Evolutionary conservation across 495 filamentous ascomycete genomes (phyloP).

Genomic region (Penicillium paxilli): DNA sequence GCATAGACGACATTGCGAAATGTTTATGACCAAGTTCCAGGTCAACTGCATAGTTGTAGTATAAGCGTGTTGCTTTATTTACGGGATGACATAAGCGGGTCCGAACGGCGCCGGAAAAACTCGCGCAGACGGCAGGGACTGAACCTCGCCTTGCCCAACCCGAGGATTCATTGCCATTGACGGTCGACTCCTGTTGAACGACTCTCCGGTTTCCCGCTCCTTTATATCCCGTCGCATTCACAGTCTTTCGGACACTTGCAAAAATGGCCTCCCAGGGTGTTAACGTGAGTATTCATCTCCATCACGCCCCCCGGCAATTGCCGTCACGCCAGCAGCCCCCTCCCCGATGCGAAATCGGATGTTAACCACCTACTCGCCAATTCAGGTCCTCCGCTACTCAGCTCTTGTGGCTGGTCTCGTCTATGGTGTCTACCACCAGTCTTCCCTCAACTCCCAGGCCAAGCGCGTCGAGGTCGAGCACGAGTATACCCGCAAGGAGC

Average conservation of each 20-base stretch:
- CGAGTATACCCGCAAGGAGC: slow-evolving; percentile 84
- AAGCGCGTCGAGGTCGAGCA: slow-evolving; percentile 65
- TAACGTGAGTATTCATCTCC: slow-evolving; percentile 42
- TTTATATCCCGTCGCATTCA: slow-evolving; percentile 18
- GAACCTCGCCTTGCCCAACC: slow-evolving; percentile 38
- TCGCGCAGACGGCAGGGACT: slow-evolving; percentile 50
- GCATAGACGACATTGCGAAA: slow-evolving; percentile 54
- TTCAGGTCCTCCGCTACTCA: slow-evolving; percentile 91
- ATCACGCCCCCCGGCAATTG: slow-evolving; percentile 5
- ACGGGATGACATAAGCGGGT: slow-evolving; percentile 49
- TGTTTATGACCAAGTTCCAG: slow-evolving; percentile 9
- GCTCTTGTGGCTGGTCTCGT: slow-evolving; percentile 83
- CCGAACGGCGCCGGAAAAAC: slow-evolving; percentile 53
- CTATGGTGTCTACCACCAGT: slow-evolving; percentile 92
- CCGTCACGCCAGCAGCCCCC: slow-evolving; percentile 6
- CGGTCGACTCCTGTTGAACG: slow-evolving; percentile 38
- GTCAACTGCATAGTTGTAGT: slow-evolving; percentile 14
- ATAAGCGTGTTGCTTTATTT: slow-evolving; percentile 26
- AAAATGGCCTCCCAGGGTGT: slow-evolving; percentile 52
- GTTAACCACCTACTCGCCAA: slow-evolving; percentile 20
- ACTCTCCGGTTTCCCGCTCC: slow-evolving; percentile 33
- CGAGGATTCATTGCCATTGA: slow-evolving; percentile 43
- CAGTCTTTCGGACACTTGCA: slow-evolving; percentile 29
- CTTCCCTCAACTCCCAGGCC: slow-evolving; percentile 63
- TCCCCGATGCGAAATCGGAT: slow-evolving; percentile 18